Percentiles rank a stretch among this genome's conserved stretches.
phyloP scores from a whole-genome alignment of 2,329 filamentous ascomycete genomes.

The Neonectria hederae region DNA sequence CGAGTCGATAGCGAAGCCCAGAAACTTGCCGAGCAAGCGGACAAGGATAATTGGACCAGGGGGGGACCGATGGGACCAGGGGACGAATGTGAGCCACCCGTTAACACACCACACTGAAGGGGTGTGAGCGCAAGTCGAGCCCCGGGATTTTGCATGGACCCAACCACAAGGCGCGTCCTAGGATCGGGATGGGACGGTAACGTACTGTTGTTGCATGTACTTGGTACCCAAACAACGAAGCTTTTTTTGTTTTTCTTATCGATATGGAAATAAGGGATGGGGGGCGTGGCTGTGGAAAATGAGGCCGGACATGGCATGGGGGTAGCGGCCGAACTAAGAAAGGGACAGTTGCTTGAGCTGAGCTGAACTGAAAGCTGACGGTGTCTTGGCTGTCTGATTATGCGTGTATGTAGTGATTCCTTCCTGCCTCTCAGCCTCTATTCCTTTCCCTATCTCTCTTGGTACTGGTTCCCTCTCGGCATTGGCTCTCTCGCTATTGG shows the following conservation, averaged over 20 bases:
- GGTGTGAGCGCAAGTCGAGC: constrained; percentile 19
- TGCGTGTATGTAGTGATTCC: too few relatives aligned
- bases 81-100: constrained; percentile 8
- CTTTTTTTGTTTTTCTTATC: neutral
- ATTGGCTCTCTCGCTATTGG: neutral
- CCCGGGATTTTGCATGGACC: neutral
- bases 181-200: constrained; percentile 38
- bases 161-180: constrained; percentile 9
- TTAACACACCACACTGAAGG: neutral
- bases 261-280: neutral
- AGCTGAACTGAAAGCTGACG: neutral
- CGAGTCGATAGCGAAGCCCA: neutral
- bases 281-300: neutral
- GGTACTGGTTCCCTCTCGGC: too few relatives aligned
- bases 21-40: constrained; percentile 4
- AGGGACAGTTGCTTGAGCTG: neutral
- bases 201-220: neutral
- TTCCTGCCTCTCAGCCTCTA: too few relatives aligned
- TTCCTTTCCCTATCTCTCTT: too few relatives aligned
- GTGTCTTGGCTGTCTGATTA: neutral
- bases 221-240: neutral
- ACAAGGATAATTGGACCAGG: neutral
- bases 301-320: neutral
- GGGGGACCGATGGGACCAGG: neutral
- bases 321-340: neutral